phyloP scores from a whole-genome alignment of 306 rosid species.

The Malus asiatica region DNA sequence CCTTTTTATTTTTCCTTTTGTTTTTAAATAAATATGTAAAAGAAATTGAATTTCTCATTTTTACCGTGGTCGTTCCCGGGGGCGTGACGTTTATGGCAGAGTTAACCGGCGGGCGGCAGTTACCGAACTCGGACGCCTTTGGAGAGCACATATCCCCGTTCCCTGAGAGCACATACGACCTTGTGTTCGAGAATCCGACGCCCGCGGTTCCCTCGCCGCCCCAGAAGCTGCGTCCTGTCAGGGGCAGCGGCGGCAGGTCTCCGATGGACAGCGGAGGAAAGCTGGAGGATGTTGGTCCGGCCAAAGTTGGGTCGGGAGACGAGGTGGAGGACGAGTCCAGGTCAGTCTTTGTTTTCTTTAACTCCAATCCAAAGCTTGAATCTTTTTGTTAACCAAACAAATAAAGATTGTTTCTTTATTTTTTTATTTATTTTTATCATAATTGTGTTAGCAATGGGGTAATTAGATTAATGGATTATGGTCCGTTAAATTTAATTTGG shows the following conservation, averaged over 20 bases:
- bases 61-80: neutral
- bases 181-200: constrained; percentile 33
- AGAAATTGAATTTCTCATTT: constrained; percentile 1
- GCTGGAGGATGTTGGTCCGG: constrained; percentile 6
- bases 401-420: neutral
- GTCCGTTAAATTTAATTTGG: neutral
- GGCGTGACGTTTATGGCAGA: constrained; percentile 7
- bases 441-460: neutral
- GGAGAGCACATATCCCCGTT: constrained; percentile 57
- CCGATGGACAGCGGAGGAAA: constrained; percentile 10
- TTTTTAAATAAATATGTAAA: neutral
- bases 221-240: constrained; percentile 80
- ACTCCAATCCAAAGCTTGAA: neutral
- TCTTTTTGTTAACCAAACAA: too few relatives aligned
- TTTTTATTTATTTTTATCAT: neutral
- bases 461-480: neutral
- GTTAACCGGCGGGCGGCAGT: constrained; percentile 39
- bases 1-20: too few relatives aligned
- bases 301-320: constrained; percentile 29
- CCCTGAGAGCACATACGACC: constrained; percentile 62
- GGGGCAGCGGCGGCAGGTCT: constrained; percentile 38
- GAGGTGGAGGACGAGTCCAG: constrained; percentile 24
- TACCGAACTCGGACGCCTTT: constrained; percentile 23
- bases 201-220: constrained; percentile 33
- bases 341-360: constrained; percentile 30